Evolutionary conservation across 371 early-diverging fungal genomes (phyloP).

Genomic region (Haplosporangium sp.): DNA sequence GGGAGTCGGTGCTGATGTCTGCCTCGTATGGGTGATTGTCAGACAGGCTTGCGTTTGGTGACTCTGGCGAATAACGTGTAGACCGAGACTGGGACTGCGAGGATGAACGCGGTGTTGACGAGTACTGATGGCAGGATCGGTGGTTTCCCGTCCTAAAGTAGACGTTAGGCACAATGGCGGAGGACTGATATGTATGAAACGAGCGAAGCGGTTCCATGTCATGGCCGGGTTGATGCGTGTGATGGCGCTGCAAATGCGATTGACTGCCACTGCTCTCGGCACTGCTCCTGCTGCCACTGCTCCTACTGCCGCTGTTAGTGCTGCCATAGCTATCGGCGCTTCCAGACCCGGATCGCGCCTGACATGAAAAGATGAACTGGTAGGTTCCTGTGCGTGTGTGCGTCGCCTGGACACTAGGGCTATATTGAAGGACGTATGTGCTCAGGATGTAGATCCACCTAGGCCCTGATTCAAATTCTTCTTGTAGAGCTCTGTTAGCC

Average conservation of each 20-base stretch:
- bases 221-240: slow-evolving; percentile 10
- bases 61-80: not conserved
- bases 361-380: slow-evolving; percentile 37
- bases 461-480: slow-evolving; percentile 7
- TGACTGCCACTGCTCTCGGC: slow-evolving; percentile 10
- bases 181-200: slow-evolving; percentile 9
- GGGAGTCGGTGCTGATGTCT: slow-evolving; percentile 4
- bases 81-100: not conserved
- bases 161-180: slow-evolving; percentile 27
- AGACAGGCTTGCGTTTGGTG: not conserved
- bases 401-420: not conserved
- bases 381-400: not conserved
- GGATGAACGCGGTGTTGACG: not conserved
- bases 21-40: slow-evolving; percentile 6
- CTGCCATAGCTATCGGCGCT: slow-evolving; percentile 22
- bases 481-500: not conserved
- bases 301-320: slow-evolving; percentile 7
- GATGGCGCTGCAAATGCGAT: slow-evolving; percentile 10
- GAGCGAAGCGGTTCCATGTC: slow-evolving; percentile 1
- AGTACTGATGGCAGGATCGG: not conserved
- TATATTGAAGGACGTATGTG: slow-evolving; percentile 18
- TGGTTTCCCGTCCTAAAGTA: slow-evolving; percentile 8
- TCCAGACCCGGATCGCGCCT: slow-evolving; percentile 7
- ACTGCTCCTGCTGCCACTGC: slow-evolving; percentile 24
- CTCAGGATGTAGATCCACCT: slow-evolving; percentile 19